phyloP scores from a whole-genome alignment of 2,329 filamentous ascomycete genomes.

The Clonostachys solani region DNA sequence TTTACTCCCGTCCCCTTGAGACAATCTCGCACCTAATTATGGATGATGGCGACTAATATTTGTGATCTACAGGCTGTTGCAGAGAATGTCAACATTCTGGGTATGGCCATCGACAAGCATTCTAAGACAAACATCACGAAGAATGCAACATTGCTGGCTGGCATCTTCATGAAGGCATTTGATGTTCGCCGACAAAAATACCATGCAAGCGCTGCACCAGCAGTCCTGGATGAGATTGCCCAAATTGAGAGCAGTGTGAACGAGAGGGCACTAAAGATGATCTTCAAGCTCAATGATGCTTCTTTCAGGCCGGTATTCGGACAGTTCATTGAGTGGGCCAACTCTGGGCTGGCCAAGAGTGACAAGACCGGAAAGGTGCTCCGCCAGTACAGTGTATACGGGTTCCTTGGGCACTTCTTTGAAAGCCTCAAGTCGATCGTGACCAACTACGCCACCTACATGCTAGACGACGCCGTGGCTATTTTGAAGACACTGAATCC shows the following conservation, averaged over 20 bases:
- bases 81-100: constrained; percentile 68
- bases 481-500: constrained; percentile 53
- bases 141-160: constrained; percentile 66
- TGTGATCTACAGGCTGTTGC: constrained; percentile 49
- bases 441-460: constrained; percentile 83
- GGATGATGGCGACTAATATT: constrained; percentile 11
- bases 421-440: constrained; percentile 88
- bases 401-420: constrained; percentile 78
- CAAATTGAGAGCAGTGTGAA: constrained; percentile 63
- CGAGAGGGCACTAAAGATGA: constrained; percentile 77
- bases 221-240: constrained; percentile 41
- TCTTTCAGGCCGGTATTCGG: constrained; percentile 90
- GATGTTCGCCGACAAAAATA: constrained; percentile 61
- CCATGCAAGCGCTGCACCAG: constrained; percentile 28
- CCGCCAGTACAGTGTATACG: constrained; percentile 73
- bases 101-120: constrained; percentile 69
- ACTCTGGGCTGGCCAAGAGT: constrained; percentile 54
- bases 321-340: constrained; percentile 79
- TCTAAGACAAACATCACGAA: constrained; percentile 76
- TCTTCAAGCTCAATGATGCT: constrained; percentile 94
- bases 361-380: constrained; percentile 53
- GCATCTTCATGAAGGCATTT: constrained; percentile 53
- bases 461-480: constrained; percentile 70
- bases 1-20: background rate
- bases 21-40: background rate